Percentiles rank a stretch among this genome's conserved stretches.
Conservation (phyloP, 2,329 filamentous ascomycete genomes). For the Pseudogymnoascus sp. region DNA sequence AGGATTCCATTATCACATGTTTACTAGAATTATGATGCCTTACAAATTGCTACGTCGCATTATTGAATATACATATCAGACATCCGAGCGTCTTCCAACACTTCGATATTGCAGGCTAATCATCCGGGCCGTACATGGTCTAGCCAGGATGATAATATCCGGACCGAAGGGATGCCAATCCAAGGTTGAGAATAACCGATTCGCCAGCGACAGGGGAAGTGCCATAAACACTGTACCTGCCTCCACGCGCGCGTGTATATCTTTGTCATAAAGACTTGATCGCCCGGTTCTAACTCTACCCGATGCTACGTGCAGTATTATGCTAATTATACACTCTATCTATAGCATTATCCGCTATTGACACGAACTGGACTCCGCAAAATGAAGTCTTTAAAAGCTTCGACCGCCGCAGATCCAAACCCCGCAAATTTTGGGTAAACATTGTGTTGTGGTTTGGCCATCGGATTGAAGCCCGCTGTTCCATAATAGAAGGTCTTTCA, state of each 20-base stretch:
- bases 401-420: not conserved
- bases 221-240: not conserved
- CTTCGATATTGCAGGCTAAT: not conserved
- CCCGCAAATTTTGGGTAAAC: not conserved
- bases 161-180: not conserved
- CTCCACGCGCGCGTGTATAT: not conserved
- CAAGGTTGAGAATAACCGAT: not conserved
- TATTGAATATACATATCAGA: not conserved
- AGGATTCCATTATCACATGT: too few species aligned
- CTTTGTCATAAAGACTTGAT: not conserved
- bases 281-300: not conserved
- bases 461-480: too few species aligned
- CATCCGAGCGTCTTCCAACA: not conserved
- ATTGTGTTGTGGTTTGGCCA: not conserved
- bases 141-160: not conserved
- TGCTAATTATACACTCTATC: not conserved
- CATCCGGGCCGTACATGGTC: too few species aligned
- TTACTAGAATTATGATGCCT: too few species aligned
- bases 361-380: not conserved
- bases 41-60: too few species aligned
- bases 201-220: not conserved
- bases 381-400: not conserved
- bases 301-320: not conserved
- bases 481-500: too few species aligned
- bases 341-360: not conserved